Evolutionary conservation across 2,329 filamentous ascomycete genomes (phyloP).

Genomic region (Neoarthrinium moseri): DNA sequence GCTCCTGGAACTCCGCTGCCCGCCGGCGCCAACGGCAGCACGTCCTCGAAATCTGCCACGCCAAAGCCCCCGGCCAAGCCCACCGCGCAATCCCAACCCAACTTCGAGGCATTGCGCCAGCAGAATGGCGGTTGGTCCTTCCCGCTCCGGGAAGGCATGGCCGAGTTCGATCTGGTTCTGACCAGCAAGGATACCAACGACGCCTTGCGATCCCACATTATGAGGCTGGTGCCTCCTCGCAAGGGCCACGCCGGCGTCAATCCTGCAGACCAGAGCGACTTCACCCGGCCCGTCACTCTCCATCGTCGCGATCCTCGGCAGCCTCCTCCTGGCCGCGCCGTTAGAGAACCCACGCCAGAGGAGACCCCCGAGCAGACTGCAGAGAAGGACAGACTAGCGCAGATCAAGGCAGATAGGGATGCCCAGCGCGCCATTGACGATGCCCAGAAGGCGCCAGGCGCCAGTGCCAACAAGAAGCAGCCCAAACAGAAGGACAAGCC

Average conservation of each 20-base stretch:
- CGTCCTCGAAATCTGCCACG: constrained; percentile 14
- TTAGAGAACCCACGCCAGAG: constrained; percentile 56
- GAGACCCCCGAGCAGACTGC: constrained; percentile 50
- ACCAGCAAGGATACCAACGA: constrained; percentile 80
- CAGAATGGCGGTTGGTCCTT: constrained; percentile 59
- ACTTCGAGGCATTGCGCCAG: constrained; percentile 40
- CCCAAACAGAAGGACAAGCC: constrained; percentile 70
- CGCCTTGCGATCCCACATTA: constrained; percentile 81
- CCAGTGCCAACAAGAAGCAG: constrained; percentile 41
- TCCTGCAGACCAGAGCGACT: constrained; percentile 69
- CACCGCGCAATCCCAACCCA: constrained; percentile 23
- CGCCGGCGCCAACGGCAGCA: constrained; percentile 25
- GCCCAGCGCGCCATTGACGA: constrained; percentile 83
- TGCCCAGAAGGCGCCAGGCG: constrained; percentile 88
- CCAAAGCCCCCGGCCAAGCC: constrained; percentile 20
- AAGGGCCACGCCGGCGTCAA: constrained; percentile 59
- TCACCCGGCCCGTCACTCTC: constrained; percentile 82
- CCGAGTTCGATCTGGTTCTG: constrained; percentile 69
- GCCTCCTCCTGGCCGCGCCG: constrained; percentile 60
- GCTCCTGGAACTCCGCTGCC: constrained; percentile 20
- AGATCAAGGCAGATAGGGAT: constrained; percentile 74
- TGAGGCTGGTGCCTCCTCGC: constrained; percentile 65
- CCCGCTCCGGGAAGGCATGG: constrained; percentile 39
- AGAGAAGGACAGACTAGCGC: constrained; percentile 64
- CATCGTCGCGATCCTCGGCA: constrained; percentile 84